Conservation (phyloP, 331 rosid genomes). For the Pyrus hybrid region DNA sequence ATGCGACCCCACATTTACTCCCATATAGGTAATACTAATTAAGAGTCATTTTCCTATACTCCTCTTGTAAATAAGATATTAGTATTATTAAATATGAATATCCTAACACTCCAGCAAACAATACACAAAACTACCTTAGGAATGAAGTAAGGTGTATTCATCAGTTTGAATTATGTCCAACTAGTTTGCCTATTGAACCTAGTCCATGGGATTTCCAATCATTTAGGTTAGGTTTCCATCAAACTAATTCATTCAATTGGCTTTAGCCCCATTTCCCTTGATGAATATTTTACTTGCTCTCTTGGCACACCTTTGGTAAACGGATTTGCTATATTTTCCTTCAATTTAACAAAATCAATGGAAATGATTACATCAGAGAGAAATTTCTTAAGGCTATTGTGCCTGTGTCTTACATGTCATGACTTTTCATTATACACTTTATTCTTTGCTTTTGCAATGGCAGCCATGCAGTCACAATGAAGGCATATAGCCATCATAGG, state of each 20-base stretch:
- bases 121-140: background rate
- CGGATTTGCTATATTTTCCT: background rate
- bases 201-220: background rate
- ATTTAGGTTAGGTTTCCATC: background rate
- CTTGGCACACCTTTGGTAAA: background rate
- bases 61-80: background rate
- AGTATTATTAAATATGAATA: background rate
- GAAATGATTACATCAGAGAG: background rate
- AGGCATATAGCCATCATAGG: background rate
- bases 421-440: too few relatives aligned
- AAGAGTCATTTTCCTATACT: background rate
- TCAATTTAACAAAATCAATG: background rate
- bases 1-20: background rate
- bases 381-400: background rate
- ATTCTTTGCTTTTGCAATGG: too few relatives aligned
- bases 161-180: background rate
- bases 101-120: background rate
- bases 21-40: background rate
- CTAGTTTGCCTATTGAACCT: background rate
- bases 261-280: background rate
- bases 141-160: background rate
- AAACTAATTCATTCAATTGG: background rate
- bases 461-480: too few relatives aligned
- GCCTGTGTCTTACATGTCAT: fast-evolving
- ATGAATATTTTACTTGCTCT: background rate